phyloP scores from a whole-genome alignment of 345 rosid species.

The Arabidopsis suecica region DNA sequence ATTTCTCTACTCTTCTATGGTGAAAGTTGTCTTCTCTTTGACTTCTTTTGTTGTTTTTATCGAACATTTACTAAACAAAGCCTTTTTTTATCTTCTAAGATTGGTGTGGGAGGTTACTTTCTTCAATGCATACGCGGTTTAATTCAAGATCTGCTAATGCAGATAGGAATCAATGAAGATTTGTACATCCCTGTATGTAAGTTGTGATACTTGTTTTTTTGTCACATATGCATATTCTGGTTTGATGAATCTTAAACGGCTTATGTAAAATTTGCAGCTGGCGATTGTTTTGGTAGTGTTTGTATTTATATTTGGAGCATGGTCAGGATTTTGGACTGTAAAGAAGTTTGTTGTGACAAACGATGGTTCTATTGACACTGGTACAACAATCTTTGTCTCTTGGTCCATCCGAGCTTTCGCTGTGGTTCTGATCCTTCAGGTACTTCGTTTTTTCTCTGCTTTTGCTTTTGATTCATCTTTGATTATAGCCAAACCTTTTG shows the following conservation, averaged over 20 bases:
- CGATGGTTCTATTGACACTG: slow-evolving; percentile 70
- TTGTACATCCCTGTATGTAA: slow-evolving; percentile 89
- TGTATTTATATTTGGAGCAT: slow-evolving; percentile 71
- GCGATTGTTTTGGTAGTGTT: slow-evolving; percentile 59
- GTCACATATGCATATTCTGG: not conserved
- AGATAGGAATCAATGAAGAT: slow-evolving; percentile 77
- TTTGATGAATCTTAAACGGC: not conserved
- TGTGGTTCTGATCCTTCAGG: slow-evolving; percentile 72
- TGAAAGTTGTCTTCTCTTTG: slow-evolving; percentile 35
- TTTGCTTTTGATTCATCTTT: not conserved
- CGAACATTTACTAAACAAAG: not conserved
- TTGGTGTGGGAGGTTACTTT: slow-evolving; percentile 79
- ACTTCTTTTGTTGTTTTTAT: not conserved
- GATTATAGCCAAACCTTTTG: not conserved
- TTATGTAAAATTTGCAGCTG: slow-evolving; percentile 50
- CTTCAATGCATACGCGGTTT: slow-evolving; percentile 61
- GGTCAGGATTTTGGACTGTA: slow-evolving; percentile 90
- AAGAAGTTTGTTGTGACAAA: slow-evolving; percentile 68
- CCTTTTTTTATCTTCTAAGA: slow-evolving; percentile 45
- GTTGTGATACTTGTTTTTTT: slow-evolving; percentile 40
- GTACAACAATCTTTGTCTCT: slow-evolving; percentile 67
- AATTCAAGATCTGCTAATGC: slow-evolving; percentile 56
- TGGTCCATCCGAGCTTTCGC: slow-evolving; percentile 72
- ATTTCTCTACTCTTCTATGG: slow-evolving; percentile 71
- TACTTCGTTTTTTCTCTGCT: slow-evolving; percentile 9